Evolutionary conservation across 2,329 filamentous ascomycete species (phyloP).

Genomic region (Simplicillium aogashimaense): DNA sequence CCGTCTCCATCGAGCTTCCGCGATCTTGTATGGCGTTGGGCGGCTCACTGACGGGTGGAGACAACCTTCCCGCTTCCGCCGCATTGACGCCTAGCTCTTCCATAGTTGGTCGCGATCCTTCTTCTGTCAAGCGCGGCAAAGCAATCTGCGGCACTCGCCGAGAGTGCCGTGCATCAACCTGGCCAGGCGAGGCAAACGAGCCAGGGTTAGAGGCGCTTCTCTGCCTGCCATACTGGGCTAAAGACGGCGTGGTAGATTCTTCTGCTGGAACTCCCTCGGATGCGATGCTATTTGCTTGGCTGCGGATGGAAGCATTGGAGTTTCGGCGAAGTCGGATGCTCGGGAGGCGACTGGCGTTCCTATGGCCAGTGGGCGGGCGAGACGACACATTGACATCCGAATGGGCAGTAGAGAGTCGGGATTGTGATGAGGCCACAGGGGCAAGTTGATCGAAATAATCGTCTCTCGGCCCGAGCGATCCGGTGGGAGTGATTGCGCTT

Average conservation of each 20-base stretch:
- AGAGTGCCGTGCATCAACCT: constrained; percentile 15
- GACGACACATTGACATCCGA: not conserved
- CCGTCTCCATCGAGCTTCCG: not conserved
- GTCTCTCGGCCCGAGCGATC: constrained; percentile 8
- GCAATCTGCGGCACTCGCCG: constrained; percentile 20
- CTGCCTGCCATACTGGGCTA: constrained; percentile 17
- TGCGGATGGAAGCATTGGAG: constrained; percentile 2
- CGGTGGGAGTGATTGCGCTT: too few relatives aligned
- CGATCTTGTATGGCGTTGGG: constrained; percentile 5
- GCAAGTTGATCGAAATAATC: constrained; percentile 15
- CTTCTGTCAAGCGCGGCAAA: constrained; percentile 28
- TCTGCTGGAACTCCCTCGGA: not conserved
- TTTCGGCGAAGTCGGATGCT: constrained; percentile 6
- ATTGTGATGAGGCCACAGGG: constrained; percentile 12
- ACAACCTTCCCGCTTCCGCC: constrained; percentile 11
- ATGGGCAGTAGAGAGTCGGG: constrained; percentile 5
- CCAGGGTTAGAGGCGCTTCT: constrained; percentile 26
- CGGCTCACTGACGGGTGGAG: constrained; percentile 17
- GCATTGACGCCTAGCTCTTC: constrained; percentile 19
- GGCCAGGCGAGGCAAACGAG: constrained; percentile 10
- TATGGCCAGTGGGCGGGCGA: constrained; percentile 5
- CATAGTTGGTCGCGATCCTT: constrained; percentile 23
- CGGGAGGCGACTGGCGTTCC: constrained; percentile 4
- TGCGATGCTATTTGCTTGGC: not conserved
- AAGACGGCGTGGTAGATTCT: not conserved